phyloP scores from a whole-genome alignment of 345 rosid species.

The Dipteronia dyeriana region DNA sequence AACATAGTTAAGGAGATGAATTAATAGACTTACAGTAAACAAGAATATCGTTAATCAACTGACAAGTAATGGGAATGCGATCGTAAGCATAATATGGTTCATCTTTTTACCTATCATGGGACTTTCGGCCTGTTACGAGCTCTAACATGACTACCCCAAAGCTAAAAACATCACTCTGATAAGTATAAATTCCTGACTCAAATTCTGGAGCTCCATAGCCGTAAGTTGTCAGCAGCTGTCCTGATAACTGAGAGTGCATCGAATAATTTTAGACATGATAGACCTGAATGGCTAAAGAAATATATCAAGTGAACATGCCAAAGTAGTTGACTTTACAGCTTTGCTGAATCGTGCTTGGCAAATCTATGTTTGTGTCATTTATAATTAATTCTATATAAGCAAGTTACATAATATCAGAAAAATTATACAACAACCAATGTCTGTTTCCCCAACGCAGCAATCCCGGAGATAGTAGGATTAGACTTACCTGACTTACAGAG shows the following conservation, averaged over 20 bases:
- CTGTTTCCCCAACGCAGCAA: neutral
- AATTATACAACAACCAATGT: neutral
- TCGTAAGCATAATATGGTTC: constrained; percentile 7
- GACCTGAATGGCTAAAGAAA: neutral
- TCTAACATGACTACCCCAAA: constrained; percentile 98
- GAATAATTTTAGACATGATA: constrained; percentile 23
- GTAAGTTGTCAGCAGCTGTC: constrained; percentile 73
- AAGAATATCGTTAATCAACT: neutral
- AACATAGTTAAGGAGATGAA: constrained; percentile 13
- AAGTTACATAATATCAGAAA: neutral
- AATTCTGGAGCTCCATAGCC: constrained; percentile 98
- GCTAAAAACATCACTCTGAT: constrained; percentile 90
- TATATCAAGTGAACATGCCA: neutral
- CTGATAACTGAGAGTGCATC: constrained; percentile 72
- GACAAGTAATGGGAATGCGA: neutral
- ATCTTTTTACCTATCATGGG: constrained; percentile 68
- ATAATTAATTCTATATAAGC: neutral
- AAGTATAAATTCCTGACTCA: constrained; percentile 85
- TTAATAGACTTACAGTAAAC: neutral
- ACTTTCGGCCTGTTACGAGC: constrained; percentile 89
- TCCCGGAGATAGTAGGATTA: constrained; percentile 5
- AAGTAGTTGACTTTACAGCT: neutral
- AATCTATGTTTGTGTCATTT: neutral
- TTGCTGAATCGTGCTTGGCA: neutral
- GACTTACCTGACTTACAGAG: constrained; percentile 85